These are phyloP conservation scores for Lodderomyces beijingensis DNA, from an alignment of 1,139 yeast species.

Conservation along the genomic window DNA sequence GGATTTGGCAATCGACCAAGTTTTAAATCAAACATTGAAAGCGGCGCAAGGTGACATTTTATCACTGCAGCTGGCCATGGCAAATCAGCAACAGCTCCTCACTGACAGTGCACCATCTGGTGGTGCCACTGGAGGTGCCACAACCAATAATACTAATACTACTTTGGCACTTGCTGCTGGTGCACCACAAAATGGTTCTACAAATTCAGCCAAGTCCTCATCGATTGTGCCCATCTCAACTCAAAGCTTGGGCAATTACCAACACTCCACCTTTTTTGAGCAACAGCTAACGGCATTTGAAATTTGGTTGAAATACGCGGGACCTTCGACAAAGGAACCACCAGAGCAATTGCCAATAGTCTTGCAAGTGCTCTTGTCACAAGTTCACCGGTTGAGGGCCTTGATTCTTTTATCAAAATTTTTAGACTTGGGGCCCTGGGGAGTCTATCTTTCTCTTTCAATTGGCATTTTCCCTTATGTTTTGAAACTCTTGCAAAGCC, in stretches of 20 bases:
- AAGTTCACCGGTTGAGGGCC: slow-evolving; percentile 90
- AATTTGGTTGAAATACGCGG: slow-evolving; percentile 85
- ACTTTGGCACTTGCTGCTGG: neutral
- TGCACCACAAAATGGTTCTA: neutral
- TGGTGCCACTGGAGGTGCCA: too few relatives aligned
- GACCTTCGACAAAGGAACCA: slow-evolving; percentile 76
- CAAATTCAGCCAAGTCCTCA: neutral
- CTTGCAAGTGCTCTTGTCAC: slow-evolving; percentile 85
- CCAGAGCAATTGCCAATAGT: slow-evolving; percentile 96
- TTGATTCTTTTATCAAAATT: slow-evolving; percentile 78
- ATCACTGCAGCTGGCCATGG: neutral
- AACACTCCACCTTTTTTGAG: slow-evolving; percentile 90
- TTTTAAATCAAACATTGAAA: slow-evolving; percentile 63
- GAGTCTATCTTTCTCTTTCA: slow-evolving; percentile 86
- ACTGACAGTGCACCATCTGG: neutral
- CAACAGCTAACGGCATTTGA: slow-evolving; percentile 96
- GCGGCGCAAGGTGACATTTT: slow-evolving; percentile 17
- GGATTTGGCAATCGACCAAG: slow-evolving; percentile 97
- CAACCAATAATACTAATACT: neutral
- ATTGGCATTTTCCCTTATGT: slow-evolving; percentile 97
- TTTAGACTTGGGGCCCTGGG: slow-evolving; percentile 95
- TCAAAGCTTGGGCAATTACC: slow-evolving; percentile 46
- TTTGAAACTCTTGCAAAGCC: slow-evolving; percentile 81
- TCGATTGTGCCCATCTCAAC: slow-evolving; percentile 18
- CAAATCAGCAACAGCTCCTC: slow-evolving; percentile 2